These are phyloP conservation scores for Parvularia atlantis DNA, from an alignment of 78 protist genomes.

Conservation along the genomic window DNA sequence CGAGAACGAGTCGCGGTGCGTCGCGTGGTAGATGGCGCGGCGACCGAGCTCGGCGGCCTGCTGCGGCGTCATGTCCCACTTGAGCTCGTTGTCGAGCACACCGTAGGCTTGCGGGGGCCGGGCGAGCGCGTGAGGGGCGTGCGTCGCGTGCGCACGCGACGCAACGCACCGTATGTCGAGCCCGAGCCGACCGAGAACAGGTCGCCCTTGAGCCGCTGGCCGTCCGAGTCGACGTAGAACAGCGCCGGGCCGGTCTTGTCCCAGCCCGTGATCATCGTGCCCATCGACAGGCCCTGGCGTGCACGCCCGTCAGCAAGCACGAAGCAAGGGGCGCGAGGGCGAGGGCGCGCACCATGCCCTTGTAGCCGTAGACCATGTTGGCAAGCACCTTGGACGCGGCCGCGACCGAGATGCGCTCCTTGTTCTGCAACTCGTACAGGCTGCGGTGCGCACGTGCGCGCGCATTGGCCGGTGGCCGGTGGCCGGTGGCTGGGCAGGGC, in stretches of 20 bases:
- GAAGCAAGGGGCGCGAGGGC: no score
- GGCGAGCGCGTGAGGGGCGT: no score
- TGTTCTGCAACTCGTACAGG: constrained; percentile 75
- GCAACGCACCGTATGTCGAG: constrained; percentile 88
- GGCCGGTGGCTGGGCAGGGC: neutral
- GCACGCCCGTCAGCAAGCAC: no score
- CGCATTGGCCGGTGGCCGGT: neutral
- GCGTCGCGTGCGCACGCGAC: no score
- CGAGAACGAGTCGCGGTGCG: constrained; percentile 91
- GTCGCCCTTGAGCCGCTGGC: constrained; percentile 82
- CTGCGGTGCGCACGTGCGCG: neutral
- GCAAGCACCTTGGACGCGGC: constrained; percentile 97
- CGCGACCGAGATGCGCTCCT: constrained; percentile 91
- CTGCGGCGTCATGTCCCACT: constrained; percentile 42
- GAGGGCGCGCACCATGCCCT: no score
- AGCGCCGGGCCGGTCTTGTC: constrained; percentile 90
- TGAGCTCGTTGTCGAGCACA: constrained; percentile 84
- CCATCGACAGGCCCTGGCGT: constrained; percentile 96
- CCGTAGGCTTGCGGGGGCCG: no score
- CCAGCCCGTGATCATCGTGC: constrained; percentile 99
- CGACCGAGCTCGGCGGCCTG: constrained; percentile 94
- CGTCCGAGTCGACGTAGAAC: constrained; percentile 94
- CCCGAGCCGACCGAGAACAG: constrained; percentile 97
- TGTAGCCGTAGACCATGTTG: constrained; percentile 88
- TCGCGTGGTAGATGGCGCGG: constrained; percentile 95